Base-by-base conservation (phyloP, 331 rosid species). In the Spiraea crenata region DNA sequence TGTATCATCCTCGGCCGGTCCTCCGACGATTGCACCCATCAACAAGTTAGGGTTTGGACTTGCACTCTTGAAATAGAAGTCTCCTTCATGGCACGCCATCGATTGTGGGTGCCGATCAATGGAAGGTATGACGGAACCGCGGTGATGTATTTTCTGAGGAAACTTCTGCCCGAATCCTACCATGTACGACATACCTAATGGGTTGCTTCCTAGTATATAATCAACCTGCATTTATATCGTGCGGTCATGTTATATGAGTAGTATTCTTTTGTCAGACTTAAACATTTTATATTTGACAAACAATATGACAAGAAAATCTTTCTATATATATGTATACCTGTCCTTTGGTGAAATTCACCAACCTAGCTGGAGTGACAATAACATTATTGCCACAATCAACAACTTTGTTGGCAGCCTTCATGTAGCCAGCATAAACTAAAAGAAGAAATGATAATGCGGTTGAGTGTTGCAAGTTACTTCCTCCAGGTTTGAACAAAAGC, bases 391-490 rank as follows among this genome's bases (percentile, higher is more conserved):
- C 74, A 72, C 72, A 80, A 4, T 25, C 10, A 62, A 71, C 16
- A 5, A 44, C 54, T 46, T 20, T 69, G 14, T 71, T 11, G 49
- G 50, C 20, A 57, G 65, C 70, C 9, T 58, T 65, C 67, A 80
- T 37, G 57, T 75, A 70, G 40, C 34, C 31, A 49, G 77, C 64
- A 19, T 70, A 80, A 31, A 55, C 74, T n/a, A 67, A 40, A 34
- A 80, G 75, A 51, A 80, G 72, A 66, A 80, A 54, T 3, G 77
- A 57, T 45, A 75, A 52, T 66, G 84, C 48, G 37, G 81, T 80
- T 65, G 81, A 40, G 59, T 75, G 81, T 16, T 80, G 81, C 67
- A 80, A 15, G 71, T 80, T 80, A 52, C 81, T 75, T 66, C 77
- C 74, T 71, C 84, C 81, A 2, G 67, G 63, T 61, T 71, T 71